Evolutionary conservation across 805 yeast genomes (phyloP), one percentile per base, ranked within the genome.

Genomic region (Kuraishia molischiana): DNA sequence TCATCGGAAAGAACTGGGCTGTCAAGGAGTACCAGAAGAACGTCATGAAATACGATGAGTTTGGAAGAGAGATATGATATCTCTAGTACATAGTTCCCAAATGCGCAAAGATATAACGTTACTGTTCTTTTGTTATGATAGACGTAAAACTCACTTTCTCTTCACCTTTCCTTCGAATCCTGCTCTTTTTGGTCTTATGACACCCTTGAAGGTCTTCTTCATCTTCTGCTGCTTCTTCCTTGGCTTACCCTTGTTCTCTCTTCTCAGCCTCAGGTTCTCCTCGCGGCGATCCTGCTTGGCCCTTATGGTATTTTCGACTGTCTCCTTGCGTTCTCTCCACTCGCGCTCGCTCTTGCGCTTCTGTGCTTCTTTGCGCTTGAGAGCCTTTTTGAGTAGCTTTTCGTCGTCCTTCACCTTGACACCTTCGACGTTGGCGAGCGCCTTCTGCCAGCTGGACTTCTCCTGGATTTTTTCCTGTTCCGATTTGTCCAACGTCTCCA

Each of bases 271-370:
- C 56, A 92, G 67, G 54, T 92, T 92, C 49, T 86, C 95, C 51
- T 89, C 95, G 59, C 97, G 77, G 68, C 92, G 82, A 64, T 86
- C 85, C 44, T 74, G 77, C 51, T 82, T 81, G 14, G 80, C 84
- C 35, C 77, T 70, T 37, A 83, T 79, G 29, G 80, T 78, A 48
- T 79, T 84, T 41, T 75, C 74, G 11, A 92, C 95, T 28, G 71
- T 71, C 49, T 79, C 83, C 55, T 84, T 80, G 47, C 99, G 75
- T 37, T 90, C 97, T 46, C 65, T 72, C 99, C 99, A 92, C 59
- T 90, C 95, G 37, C 76, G 65, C 51, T 86, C 95, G 41, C 94
- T 81, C 65, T 79, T 85, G 52, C 84, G 73, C 67, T 92, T 92
- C 53, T 72, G 71, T 43, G 83, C 77, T 49, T 85, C 90, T 54